phyloP scores from a whole-genome alignment of 345 rosid genomes.

The Hibiscus syriacus region DNA sequence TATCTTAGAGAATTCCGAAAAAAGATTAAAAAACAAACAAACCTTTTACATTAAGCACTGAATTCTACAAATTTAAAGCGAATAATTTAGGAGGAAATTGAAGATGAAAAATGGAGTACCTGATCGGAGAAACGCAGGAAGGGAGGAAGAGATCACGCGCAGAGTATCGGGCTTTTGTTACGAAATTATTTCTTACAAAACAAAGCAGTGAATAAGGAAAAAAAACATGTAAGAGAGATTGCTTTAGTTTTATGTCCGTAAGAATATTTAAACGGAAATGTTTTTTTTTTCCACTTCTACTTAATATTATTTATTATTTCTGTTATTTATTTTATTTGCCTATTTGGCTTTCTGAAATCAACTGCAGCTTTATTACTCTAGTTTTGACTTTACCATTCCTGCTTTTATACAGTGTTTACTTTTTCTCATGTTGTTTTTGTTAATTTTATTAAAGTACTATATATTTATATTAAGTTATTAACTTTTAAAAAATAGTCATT shows the following conservation, averaged over 20 bases:
- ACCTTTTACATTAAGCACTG: background rate
- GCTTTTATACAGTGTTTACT: too few species aligned
- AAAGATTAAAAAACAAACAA: background rate
- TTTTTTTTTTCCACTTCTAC: background rate
- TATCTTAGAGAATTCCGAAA: background rate
- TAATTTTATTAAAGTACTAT: too few species aligned
- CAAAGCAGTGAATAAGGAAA: background rate
- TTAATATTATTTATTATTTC: background rate
- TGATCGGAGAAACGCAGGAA: constrained; percentile 9
- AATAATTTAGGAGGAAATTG: background rate
- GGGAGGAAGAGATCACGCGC: constrained; percentile 2
- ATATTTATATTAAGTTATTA: too few species aligned
- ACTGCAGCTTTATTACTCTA: too few species aligned
- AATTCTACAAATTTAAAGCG: background rate
- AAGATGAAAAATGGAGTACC: constrained; percentile 1
- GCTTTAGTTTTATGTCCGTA: constrained; percentile 6
- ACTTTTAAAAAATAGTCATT: too few species aligned
- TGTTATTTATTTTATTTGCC: too few species aligned
- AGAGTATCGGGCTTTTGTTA: constrained; percentile 2
- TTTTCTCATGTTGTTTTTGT: too few species aligned
- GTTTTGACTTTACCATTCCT: too few species aligned
- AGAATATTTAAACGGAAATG: background rate
- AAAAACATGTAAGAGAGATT: background rate
- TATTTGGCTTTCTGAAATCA: too few species aligned
- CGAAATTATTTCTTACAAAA: constrained; percentile 7